These are phyloP conservation scores for Punctularia strigosozonata DNA, from an alignment of 768 basidiomycete genomes.

Conservation along the genomic window DNA sequence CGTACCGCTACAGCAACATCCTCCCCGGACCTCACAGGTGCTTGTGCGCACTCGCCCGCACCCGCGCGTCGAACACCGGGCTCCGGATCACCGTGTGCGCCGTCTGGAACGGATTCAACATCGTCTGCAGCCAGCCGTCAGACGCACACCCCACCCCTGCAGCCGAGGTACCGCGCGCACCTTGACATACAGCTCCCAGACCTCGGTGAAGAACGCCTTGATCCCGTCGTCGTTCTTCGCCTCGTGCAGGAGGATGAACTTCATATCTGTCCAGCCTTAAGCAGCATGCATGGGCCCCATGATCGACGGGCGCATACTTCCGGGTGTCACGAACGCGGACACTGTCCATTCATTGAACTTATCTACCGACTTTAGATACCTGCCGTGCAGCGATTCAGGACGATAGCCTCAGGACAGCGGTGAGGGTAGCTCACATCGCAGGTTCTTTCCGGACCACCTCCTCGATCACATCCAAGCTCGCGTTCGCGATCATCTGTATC, in stretches of 20 bases:
- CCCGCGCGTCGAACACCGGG: conserved; percentile 68
- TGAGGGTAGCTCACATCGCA: conserved; percentile 39
- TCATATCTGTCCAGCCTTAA: conserved; percentile 56
- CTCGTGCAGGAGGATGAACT: conserved; percentile 91
- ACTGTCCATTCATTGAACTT: conserved; percentile 99
- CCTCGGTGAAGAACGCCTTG: conserved; percentile 80
- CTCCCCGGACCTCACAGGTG: conserved; percentile 45
- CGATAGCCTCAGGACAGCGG: conserved; percentile 4
- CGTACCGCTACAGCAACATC: conserved; percentile 1
- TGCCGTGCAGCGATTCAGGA: conserved; percentile 22
- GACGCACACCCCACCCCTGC: conserved; percentile 6
- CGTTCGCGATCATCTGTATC: conserved; percentile 98
- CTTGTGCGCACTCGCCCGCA: conserved; percentile 80
- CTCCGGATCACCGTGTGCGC: conserved; percentile 79
- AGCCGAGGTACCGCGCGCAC: conserved; percentile 27
- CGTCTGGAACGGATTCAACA: conserved; percentile 93
- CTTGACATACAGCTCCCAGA: conserved; percentile 98
- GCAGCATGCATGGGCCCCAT: conserved; percentile 8
- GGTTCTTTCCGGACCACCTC: conserved; percentile 81
- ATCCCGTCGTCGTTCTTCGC: conserved; percentile 97
- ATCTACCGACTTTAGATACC: conserved; percentile 93
- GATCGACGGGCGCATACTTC: conserved; percentile 50
- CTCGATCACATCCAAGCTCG: conserved; percentile 89
- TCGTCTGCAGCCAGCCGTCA: conserved; percentile 41
- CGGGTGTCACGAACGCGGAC: conserved; percentile 90